Percentiles rank a stretch among this genome's conserved stretches.
Conservation (phyloP, 768 basidiomycete genomes). For the Suillus weaverae region DNA sequence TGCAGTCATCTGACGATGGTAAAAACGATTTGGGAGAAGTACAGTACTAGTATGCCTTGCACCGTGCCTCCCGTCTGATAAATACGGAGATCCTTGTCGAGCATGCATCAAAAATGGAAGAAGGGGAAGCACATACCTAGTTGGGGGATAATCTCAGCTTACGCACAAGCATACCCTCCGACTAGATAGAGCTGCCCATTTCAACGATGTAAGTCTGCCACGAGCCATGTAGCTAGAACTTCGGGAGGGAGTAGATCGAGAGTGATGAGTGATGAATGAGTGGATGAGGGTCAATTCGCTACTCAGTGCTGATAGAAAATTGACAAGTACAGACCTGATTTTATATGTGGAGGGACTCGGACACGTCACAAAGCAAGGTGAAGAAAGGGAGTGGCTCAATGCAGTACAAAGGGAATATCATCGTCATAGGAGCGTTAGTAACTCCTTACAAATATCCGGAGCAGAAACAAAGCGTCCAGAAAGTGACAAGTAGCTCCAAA, state of each 20-base stretch:
- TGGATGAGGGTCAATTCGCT: neutral
- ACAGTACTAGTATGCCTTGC: too few species aligned
- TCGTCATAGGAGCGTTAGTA: neutral
- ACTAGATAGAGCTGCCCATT: neutral
- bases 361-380: neutral
- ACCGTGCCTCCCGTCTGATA: neutral
- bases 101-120: neutral
- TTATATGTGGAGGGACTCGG: neutral
- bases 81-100: neutral
- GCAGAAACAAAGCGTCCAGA: conserved; percentile 13
- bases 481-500: neutral
- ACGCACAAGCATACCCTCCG: too few species aligned
- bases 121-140: neutral
- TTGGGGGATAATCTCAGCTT: neutral
- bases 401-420: neutral
- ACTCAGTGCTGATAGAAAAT: neutral
- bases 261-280: neutral
- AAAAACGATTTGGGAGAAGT: neutral
- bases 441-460: conserved; percentile 14
- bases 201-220: neutral
- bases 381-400: neutral
- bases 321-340: neutral
- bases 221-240: neutral
- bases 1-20: neutral
- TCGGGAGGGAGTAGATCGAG: too few species aligned